A percentile compares a stretch with the other conserved stretches of the same genome.
Conservation (phyloP, 495 filamentous ascomycete species). For the Xylaria scruposa region DNA sequence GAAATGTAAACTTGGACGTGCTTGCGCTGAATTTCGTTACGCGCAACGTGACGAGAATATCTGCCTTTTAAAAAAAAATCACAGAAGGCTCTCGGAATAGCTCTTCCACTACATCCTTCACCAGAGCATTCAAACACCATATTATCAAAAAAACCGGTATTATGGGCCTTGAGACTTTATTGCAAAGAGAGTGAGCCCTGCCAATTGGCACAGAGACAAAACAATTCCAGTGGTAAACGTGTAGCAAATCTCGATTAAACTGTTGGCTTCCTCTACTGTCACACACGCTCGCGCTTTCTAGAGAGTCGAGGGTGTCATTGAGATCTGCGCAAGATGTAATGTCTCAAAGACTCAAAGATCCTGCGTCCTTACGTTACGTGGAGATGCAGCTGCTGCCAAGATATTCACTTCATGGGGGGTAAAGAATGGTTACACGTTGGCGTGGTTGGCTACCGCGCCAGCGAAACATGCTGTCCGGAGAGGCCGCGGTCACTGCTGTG, state of each 20-base stretch:
- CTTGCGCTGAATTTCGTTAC: neutral
- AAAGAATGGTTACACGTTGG: neutral
- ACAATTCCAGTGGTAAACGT: neutral
- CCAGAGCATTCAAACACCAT: neutral
- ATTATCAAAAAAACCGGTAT: neutral
- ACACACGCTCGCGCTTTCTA: neutral
- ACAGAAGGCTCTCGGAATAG: neutral
- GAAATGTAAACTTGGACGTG: neutral
- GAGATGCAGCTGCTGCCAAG: constrained; percentile 24
- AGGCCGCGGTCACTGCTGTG: constrained; percentile 15
- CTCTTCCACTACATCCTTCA: neutral
- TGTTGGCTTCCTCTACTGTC: constrained; percentile 5
- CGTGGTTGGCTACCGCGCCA: constrained; percentile 16
- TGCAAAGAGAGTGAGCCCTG: neutral
- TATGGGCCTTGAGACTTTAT: neutral
- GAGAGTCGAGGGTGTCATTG: neutral
- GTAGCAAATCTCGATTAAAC: neutral
- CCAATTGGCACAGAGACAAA: constrained; percentile 1
- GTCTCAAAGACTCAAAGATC: neutral
- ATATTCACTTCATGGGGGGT: constrained; percentile 4
- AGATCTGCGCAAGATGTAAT: neutral
- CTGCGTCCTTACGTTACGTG: constrained; percentile 11
- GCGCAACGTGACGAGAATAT: neutral
- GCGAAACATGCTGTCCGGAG: constrained; percentile 17
- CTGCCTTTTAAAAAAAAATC: neutral